phyloP scores from a whole-genome alignment of 2,329 filamentous ascomycete genomes.

The Scedosporium apiospermum region DNA sequence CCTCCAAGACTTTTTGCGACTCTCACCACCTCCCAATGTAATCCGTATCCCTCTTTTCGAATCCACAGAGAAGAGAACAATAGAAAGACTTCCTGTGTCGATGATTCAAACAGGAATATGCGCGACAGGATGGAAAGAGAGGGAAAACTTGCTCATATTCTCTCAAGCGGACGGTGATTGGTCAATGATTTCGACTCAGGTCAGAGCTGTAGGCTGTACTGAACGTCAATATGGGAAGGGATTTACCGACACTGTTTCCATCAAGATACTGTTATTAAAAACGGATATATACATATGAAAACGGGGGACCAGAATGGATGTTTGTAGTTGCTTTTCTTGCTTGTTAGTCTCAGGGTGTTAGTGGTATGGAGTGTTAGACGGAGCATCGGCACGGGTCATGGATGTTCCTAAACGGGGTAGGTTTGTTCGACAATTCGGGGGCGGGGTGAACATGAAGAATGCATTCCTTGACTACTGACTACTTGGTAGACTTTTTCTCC shows the following conservation, averaged over 20 bases:
- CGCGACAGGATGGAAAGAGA: background rate
- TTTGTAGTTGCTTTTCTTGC: background rate
- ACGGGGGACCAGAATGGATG: background rate
- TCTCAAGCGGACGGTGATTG: background rate
- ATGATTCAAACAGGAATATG: background rate
- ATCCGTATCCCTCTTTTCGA: too few relatives aligned
- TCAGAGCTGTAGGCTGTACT: background rate
- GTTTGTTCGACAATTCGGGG: background rate
- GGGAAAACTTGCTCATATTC: constrained; percentile 7
- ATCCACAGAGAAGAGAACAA: too few relatives aligned
- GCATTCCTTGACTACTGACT: background rate
- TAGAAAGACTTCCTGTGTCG: too few relatives aligned
- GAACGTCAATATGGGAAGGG: background rate
- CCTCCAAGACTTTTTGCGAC: too few relatives aligned
- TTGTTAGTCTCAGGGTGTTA: background rate
- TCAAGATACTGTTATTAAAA: background rate
- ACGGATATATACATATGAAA: background rate
- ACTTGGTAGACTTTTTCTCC: background rate
- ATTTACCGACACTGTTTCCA: background rate
- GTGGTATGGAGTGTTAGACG: background rate
- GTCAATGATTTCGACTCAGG: background rate
- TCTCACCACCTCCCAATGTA: too few relatives aligned
- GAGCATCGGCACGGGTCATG: background rate
- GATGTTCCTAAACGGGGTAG: background rate
- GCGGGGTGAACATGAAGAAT: background rate